Base-by-base conservation (phyloP, 495 filamentous ascomycete species). In the Aspergillus haitiensis region DNA sequence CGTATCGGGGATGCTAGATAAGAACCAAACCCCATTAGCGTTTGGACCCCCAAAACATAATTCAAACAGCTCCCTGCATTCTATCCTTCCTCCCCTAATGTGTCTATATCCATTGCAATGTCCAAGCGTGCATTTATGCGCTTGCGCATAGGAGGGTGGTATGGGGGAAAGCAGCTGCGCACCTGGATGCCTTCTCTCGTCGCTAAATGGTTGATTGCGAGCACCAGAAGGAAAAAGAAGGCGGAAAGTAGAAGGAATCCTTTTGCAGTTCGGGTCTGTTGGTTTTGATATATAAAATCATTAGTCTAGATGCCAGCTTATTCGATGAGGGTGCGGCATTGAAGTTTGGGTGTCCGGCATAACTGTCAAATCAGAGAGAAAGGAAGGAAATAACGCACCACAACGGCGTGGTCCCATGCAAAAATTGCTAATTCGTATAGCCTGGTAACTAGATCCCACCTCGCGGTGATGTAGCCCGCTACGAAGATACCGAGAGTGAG, bases 391-490 rank as follows among this genome's bases (percentile, higher is more conserved):
- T 42, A 56, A 78, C 92, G 75, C 78, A 97, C 93, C 69, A 98
- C 90, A 68, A 99, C 94, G 70, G 93, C 92, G 90, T 97, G 91
- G 73, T 96, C 90, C 93, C 92, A 96, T 64, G 95, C 94, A 72
- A 97, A 99, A 55, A 94, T 90, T 54, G 91, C 90, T 66, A 99
- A 82, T 74, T 98, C 93, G 86, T 96, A 93, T 56, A 97, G 82
- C 63, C 92, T 88, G 56, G 92, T 96, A 63, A 97, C 92, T 54
- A 99, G 86, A 74, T 97, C 93, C 92, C 92, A 98, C 80, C 95
- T 88, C 67, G 94, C 94, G 75, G 95, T 97, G 72, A 91, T 97
- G 81, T 99, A 99, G 75, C 94, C 94, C 76, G 94, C 93, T 81
- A 98, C 86, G 78, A 99, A 99, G 81, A 99, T 96, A 72, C 88